Evolutionary conservation across 2,329 filamentous ascomycete species (phyloP), one percentile per base, ranked within the genome.

Genomic region (Hysterium pulicare): DNA sequence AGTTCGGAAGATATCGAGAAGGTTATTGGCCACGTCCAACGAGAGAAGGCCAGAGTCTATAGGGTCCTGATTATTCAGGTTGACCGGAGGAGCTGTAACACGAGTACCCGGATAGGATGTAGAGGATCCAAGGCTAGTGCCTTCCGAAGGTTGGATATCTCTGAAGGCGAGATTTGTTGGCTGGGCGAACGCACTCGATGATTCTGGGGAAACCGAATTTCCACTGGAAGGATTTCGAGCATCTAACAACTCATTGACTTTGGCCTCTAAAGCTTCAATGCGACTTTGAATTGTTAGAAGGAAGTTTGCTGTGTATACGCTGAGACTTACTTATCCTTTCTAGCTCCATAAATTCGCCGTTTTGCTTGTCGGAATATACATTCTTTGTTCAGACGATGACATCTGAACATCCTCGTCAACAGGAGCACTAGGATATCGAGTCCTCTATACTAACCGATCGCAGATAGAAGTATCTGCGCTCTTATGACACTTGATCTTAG

Each of bases 181-280:
- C 20, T 19, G 58, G 57, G 13, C 48, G 35, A n/a, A 47, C 44
- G 7, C 51, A 45, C 3, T 47, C 43, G 13, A 52, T 41, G 35
- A 9, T 10, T 23, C 20, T 28, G 35, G 23, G 21, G 28, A 33
- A 17, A 17, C 17, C 3, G 39, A 41, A 5, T 34, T 16, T 21
- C 15, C 15, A 9, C 32, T 8, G 19, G 21, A 30, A n/a, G 22
- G 16, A 11, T 48, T 41, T 40, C 57, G 53, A 9, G 50, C 46
- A 21, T 49, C 50, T n/a, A 58, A 51, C 13, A 62, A 50, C 28
- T 61, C 50, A 32, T 57, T 56, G 21, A 63, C 58, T 30, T 62
- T 57, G n/a, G 59, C 56, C 40, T 69, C 65, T 9, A 69, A 59
- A 10, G 61, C 62, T 40, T 69, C 60, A 28, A 68, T 67, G 20